phyloP scores from a whole-genome alignment of 2,329 filamentous ascomycete genomes.

The Diplodia seriata region DNA sequence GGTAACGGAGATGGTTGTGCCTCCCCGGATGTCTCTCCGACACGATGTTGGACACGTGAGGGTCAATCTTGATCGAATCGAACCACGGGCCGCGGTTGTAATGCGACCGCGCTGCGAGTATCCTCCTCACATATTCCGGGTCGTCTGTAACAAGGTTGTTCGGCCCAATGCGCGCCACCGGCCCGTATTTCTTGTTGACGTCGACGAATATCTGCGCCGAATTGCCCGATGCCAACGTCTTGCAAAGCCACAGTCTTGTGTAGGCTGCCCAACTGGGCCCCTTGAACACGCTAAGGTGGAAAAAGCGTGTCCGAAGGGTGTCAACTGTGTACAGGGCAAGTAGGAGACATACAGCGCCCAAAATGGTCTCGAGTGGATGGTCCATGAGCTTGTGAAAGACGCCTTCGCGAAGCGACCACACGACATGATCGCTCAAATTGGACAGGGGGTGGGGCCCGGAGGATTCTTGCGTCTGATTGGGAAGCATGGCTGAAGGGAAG shows the following conservation, averaged over 20 bases:
- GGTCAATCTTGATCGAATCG: constrained; percentile 47
- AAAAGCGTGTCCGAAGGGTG: constrained; percentile 2
- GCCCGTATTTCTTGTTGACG: constrained; percentile 37
- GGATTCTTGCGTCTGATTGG: neutral
- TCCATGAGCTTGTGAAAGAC: neutral
- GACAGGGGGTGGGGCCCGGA: neutral
- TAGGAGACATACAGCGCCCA: neutral
- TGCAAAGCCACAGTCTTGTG: constrained; percentile 3
- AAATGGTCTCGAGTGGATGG: neutral
- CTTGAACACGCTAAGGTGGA: neutral
- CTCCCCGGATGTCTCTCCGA: constrained; percentile 48
- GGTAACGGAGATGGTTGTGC: constrained; percentile 47
- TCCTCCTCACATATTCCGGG: constrained; percentile 53
- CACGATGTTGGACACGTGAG: constrained; percentile 50
- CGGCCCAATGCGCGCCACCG: constrained; percentile 55
- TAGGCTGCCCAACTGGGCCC: constrained; percentile 6
- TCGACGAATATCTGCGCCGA: constrained; percentile 11
- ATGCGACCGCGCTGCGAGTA: constrained; percentile 51
- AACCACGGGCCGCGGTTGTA: constrained; percentile 51
- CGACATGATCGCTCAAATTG: neutral
- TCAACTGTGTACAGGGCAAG: neutral
- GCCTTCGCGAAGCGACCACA: neutral
- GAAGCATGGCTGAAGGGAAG: neutral
- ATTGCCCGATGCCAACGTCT: neutral
- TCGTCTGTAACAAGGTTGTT: constrained; percentile 59